These are phyloP conservation scores for Conringia planisiliqua DNA, from an alignment of 345 rosid species.

Conservation along the genomic window DNA sequence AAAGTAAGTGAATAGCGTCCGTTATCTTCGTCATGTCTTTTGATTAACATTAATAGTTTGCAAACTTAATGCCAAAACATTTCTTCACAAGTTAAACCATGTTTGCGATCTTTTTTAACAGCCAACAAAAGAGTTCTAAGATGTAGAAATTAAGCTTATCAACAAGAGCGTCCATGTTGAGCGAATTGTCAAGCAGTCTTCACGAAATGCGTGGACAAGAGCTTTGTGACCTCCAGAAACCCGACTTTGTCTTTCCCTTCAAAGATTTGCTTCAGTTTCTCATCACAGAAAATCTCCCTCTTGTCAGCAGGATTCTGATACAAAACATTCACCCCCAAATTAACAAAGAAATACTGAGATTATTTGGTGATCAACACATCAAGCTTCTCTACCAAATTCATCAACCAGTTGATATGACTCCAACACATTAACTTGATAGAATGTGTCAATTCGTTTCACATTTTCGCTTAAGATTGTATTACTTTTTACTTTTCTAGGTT, in stretches of 20 bases:
- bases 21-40: too few relatives aligned
- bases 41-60: neutral
- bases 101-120: neutral
- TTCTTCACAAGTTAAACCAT: conserved; percentile 7
- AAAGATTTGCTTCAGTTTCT: conserved; percentile 64
- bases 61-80: neutral
- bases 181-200: conserved; percentile 41
- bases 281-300: conserved; percentile 73
- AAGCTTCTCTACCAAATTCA: neutral
- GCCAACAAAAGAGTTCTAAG: neutral
- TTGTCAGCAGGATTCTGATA: conserved; percentile 62
- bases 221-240: conserved; percentile 66
- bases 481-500: neutral
- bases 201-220: conserved; percentile 60
- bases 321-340: conserved; percentile 39
- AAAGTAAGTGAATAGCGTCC: too few relatives aligned
- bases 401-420: neutral
- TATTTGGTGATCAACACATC: neutral
- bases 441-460: neutral
- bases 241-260: conserved; percentile 68
- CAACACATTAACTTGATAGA: neutral
- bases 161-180: neutral
- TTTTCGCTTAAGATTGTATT: neutral
- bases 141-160: too few relatives aligned
- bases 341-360: neutral